Conservation (phyloP, 371 early-diverging fungal genomes). For the Choanephora cucurbitarum region DNA sequence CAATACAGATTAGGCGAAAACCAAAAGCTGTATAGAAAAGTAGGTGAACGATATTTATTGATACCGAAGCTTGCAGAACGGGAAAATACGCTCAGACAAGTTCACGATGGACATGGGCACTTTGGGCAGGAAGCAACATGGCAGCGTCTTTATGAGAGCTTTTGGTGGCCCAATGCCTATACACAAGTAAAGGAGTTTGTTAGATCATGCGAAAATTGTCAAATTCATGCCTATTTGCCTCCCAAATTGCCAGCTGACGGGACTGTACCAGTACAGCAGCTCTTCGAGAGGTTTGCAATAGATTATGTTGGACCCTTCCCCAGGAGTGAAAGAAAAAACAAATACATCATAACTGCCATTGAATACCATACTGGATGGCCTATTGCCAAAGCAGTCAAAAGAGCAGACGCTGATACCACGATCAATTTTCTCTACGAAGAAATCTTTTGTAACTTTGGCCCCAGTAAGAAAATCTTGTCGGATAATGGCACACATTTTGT, state of each 20-base stretch:
- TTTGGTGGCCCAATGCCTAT: constrained; percentile 13
- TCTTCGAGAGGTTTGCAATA: constrained; percentile 33
- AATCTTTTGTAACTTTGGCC: constrained; percentile 14
- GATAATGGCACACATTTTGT: no score
- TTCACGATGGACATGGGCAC: constrained; percentile 5
- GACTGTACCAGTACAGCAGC: neutral
- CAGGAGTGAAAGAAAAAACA: constrained; percentile 18
- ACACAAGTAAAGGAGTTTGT: neutral
- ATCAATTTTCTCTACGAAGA: constrained; percentile 42
- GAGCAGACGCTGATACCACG: constrained; percentile 23
- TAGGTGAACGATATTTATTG: no score
- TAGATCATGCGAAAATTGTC: neutral
- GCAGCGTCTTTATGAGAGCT: neutral
- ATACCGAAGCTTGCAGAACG: no score
- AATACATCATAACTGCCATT: constrained; percentile 43
- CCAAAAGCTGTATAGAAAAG: no score
- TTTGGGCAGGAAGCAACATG: constrained; percentile 14
- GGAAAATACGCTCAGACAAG: no score
- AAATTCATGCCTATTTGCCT: neutral
- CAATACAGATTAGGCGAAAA: no score
- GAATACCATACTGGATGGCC: constrained; percentile 49
- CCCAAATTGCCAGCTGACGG: neutral
- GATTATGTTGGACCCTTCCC: constrained; percentile 45
- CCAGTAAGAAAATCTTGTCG: no score
- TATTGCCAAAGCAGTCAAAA: constrained; percentile 33